Base-by-base conservation (phyloP, 1,139 yeast genomes). In the Pichia sp. region DNA sequence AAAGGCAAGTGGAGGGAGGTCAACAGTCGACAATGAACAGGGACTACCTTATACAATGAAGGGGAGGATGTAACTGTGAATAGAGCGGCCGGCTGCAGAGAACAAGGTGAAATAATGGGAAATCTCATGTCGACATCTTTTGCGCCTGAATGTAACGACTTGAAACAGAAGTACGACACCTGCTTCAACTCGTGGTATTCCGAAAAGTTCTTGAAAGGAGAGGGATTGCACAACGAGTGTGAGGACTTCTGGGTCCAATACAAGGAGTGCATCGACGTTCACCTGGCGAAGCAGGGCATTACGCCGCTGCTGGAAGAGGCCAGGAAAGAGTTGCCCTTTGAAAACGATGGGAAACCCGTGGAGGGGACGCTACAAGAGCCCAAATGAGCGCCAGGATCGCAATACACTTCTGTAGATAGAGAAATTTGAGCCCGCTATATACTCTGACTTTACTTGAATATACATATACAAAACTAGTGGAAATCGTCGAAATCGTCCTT, bases 121-220 rank as follows among this genome's bases (percentile, higher is more conserved):
- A 85, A 84, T 72, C 75, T 77, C 57, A 87, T 92, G 95, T 90
- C 97, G 30, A 85, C 88, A 8, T 90, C 97, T 58, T 88, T 93
- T 76, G 98, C 98, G 46, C 97, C 97, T 26, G 98, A 93, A 73
- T 93, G 99, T 72, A 90, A 96, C 26, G 87, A 84, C 44, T 81
- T 87, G 59, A 93, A 93, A 71, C 82, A 82, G 62, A 80, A 83
- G 64, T 93, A 93, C 68, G 98, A 93, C 67, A 87, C 85, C 66
- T 93, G 99, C 70, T 93, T 93, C 75, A 90, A 90, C 72, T 80
- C 80, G 62, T 93, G 98, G 98, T 93, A 93, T 70, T 84, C 95
- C n/a, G 97, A 92, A 64, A 87, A 86, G 70, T 86, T 86, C 65
- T 74, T 86, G 59, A 80, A 84, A 64, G 92, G 92, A 30, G 80